A percentile compares a stretch with the other conserved stretches of the same genome.
Evolutionary conservation across 1,139 yeast genomes (phyloP).

Genomic region (Kurtzmaniella quercitrusa): DNA sequence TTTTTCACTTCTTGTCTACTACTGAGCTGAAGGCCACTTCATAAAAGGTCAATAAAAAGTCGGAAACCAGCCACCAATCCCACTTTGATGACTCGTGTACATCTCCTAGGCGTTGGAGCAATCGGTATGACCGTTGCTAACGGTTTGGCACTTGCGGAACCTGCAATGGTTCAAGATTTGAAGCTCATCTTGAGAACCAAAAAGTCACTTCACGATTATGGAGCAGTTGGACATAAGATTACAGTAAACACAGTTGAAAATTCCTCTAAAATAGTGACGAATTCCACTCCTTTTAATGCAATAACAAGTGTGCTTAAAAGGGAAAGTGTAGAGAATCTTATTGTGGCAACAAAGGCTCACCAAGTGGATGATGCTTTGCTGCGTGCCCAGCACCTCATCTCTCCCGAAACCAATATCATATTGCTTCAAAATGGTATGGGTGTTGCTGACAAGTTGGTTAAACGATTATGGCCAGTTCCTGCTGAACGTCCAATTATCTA

Average conservation of each 20-base stretch:
- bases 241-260: slow-evolving; percentile 11
- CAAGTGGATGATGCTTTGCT: slow-evolving; percentile 47
- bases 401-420: slow-evolving; percentile 48
- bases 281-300: not conserved
- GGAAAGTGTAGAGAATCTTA: slow-evolving; percentile 44
- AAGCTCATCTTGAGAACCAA: slow-evolving; percentile 40
- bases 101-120: slow-evolving; percentile 44
- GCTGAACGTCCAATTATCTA: slow-evolving; percentile 51
- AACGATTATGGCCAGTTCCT: slow-evolving; percentile 50
- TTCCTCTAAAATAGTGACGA: not conserved
- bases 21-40: not conserved
- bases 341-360: slow-evolving; percentile 63
- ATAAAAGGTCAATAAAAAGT: too few species aligned
- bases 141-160: slow-evolving; percentile 32
- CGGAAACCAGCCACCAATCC: not conserved
- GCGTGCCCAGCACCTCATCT: slow-evolving; percentile 39
- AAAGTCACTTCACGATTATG: slow-evolving; percentile 34
- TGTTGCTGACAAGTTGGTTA: slow-evolving; percentile 48
- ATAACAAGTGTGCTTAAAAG: slow-evolving; percentile 1
- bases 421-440: slow-evolving; percentile 83
- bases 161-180: slow-evolving; percentile 16
- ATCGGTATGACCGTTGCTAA: slow-evolving; percentile 39
- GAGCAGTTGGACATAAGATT: slow-evolving; percentile 33
- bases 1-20: too few species aligned
- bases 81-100: slow-evolving; percentile 8